A percentile compares a stretch with the other conserved stretches of the same genome.
These are phyloP conservation scores for Pseudognaphalium luteoalbum DNA, from an alignment of 129 eudicot species.

Conservation along the genomic window DNA sequence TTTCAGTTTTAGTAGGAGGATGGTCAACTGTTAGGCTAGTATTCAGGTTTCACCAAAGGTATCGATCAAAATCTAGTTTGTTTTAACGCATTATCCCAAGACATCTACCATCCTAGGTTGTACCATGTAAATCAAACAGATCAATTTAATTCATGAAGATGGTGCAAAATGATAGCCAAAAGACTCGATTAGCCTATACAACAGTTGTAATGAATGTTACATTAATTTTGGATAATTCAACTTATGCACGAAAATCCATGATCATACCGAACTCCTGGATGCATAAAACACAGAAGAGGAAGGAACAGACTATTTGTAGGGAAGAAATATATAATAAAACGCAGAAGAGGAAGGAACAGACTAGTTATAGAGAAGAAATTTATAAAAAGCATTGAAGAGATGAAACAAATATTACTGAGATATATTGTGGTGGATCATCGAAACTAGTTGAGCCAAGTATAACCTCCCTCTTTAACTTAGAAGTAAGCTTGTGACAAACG, in stretches of 20 bases:
- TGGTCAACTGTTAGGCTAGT: neutral
- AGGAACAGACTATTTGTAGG: neutral
- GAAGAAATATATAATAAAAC: neutral
- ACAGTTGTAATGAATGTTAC: neutral
- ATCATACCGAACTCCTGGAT: too few relatives aligned
- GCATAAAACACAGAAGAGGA: too few relatives aligned
- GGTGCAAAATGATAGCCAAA: neutral
- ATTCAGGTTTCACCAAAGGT: neutral
- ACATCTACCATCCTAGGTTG: neutral
- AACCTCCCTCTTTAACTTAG: constrained; percentile 89
- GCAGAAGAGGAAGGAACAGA: neutral
- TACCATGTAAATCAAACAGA: neutral
- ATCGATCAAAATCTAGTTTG: neutral
- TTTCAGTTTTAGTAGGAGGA: neutral
- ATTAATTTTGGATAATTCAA: neutral
- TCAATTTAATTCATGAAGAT: neutral
- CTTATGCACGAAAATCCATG: neutral
- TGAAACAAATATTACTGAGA: constrained; percentile 49
- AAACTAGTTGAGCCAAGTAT: constrained; percentile 87
- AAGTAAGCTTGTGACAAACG: constrained; percentile 89
- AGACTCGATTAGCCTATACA: neutral
- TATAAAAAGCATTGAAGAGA: neutral
- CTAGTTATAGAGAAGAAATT: neutral
- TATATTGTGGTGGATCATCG: constrained; percentile 86
- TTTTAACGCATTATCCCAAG: neutral